These are phyloP conservation scores for Exsudoporus frostii DNA, from an alignment of 768 basidiomycete genomes.

Conservation along the genomic window DNA sequence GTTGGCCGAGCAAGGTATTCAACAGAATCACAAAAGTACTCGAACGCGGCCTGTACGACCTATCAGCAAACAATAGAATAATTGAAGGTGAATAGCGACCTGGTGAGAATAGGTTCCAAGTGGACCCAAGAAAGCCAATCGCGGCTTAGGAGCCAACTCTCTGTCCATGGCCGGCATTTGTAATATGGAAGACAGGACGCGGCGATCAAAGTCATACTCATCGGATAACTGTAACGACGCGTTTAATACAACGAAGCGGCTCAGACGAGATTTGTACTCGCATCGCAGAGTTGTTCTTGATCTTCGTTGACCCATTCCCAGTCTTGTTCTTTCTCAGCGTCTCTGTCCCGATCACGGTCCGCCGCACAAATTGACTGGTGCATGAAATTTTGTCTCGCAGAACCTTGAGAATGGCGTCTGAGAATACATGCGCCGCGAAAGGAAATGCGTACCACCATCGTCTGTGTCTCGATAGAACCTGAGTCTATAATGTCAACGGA, in stretches of 20 bases:
- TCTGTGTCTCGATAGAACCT: constrained; percentile 79
- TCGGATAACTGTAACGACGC: constrained; percentile 73
- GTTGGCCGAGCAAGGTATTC: constrained; percentile 41
- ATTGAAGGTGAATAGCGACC: constrained; percentile 27
- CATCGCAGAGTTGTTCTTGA: constrained; percentile 74
- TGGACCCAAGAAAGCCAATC: constrained; percentile 61
- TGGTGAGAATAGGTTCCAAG: constrained; percentile 72
- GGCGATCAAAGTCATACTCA: constrained; percentile 79
- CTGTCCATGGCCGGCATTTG: constrained; percentile 60
- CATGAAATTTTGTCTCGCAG: constrained; percentile 75
- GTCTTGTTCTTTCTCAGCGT: constrained; percentile 48
- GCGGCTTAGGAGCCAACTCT: constrained; percentile 48
- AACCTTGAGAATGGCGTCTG: constrained; percentile 38
- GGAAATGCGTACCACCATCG: constrained; percentile 54
- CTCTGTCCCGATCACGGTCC: constrained; percentile 52
- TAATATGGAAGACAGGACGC: constrained; percentile 47
- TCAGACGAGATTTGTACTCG: constrained; percentile 23
- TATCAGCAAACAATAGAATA: constrained; percentile 21
- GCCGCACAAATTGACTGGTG: constrained; percentile 75
- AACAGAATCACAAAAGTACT: constrained; percentile 43
- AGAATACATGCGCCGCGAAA: background rate
- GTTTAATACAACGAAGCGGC: background rate
- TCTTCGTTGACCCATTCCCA: constrained; percentile 72
- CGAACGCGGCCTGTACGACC: constrained; percentile 41
- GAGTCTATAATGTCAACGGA: constrained; percentile 11